Percentiles rank a stretch among this genome's conserved stretches.
phyloP scores from a whole-genome alignment of 2,329 filamentous ascomycete genomes.

The Sphaerulina musiva region DNA sequence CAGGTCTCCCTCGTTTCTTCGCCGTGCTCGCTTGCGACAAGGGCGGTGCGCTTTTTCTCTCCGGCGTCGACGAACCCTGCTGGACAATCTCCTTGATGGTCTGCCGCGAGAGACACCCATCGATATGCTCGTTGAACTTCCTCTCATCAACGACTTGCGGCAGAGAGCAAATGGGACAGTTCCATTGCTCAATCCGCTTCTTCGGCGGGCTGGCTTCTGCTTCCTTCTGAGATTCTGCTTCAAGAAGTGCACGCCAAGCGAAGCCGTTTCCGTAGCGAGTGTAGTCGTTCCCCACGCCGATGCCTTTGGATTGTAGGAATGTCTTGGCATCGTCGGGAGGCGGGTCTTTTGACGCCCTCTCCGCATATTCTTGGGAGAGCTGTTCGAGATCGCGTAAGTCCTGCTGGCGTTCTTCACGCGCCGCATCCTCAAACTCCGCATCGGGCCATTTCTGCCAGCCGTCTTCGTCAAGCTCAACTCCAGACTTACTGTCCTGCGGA shows the following conservation, averaged over 20 bases:
- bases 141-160: slow-evolving; percentile 69
- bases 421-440: slow-evolving; percentile 58
- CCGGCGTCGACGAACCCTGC: slow-evolving; percentile 28
- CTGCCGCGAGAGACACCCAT: slow-evolving; percentile 77
- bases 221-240: slow-evolving; percentile 26
- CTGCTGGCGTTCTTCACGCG: slow-evolving; percentile 53
- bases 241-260: slow-evolving; percentile 30
- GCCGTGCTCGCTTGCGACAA: slow-evolving; percentile 15
- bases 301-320: slow-evolving; percentile 8
- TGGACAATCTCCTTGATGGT: slow-evolving; percentile 80
- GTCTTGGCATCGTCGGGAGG: slow-evolving; percentile 11
- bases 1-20: slow-evolving; percentile 28
- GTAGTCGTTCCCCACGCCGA: slow-evolving; percentile 21
- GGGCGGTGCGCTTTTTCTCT: slow-evolving; percentile 7
- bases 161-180: slow-evolving; percentile 79
- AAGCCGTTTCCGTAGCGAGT: slow-evolving; percentile 31
- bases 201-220: slow-evolving; percentile 25
- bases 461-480: slow-evolving; percentile 39
- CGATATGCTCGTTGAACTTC: slow-evolving; percentile 84
- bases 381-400: slow-evolving; percentile 56
- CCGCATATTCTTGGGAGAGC: slow-evolving; percentile 53
- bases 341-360: slow-evolving; percentile 21
- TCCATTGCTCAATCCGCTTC: slow-evolving; percentile 53
- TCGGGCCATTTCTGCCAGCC: slow-evolving; percentile 65
- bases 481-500: slow-evolving; percentile 30